phyloP scores from a whole-genome alignment of 495 filamentous ascomycete species.

The Penicillium ochrochloron region DNA sequence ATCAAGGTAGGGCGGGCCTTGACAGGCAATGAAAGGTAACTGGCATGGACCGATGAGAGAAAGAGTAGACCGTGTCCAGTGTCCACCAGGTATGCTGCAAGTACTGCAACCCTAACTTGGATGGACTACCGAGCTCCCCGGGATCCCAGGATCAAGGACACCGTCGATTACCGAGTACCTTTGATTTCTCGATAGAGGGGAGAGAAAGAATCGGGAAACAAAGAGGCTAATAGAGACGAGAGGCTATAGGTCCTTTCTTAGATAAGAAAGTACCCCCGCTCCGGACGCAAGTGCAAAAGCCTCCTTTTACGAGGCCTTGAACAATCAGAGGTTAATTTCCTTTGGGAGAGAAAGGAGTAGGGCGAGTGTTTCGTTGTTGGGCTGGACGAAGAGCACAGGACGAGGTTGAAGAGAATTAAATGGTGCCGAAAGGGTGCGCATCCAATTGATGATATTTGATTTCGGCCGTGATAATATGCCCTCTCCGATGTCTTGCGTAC shows the following conservation, averaged over 20 bases:
- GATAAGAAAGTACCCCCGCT: constrained; percentile 12
- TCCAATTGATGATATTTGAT: constrained; percentile 31
- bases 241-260: constrained; percentile 5
- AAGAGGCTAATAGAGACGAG: constrained; percentile 3
- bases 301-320: not conserved
- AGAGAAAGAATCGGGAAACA: not conserved
- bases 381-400: constrained; percentile 15
- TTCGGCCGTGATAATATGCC: constrained; percentile 9
- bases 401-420: constrained; percentile 3
- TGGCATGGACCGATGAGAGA: not conserved
- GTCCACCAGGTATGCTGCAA: constrained; percentile 1
- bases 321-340: constrained; percentile 23
- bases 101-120: constrained; percentile 14
- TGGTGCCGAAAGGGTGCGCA: constrained; percentile 10
- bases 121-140: not conserved
- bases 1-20: constrained; percentile 13
- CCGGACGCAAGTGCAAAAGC: constrained; percentile 7
- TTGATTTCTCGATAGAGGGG: not conserved
- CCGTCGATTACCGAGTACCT: constrained; percentile 1
- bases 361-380: constrained; percentile 19
- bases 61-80: not conserved
- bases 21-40: not conserved
- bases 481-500: constrained; percentile 2
- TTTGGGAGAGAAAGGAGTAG: constrained; percentile 10
- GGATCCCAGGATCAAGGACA: not conserved